Base-by-base conservation (phyloP, 1,284 basidiomycete species). In the Ceratorhiza oryzae-sativae region DNA sequence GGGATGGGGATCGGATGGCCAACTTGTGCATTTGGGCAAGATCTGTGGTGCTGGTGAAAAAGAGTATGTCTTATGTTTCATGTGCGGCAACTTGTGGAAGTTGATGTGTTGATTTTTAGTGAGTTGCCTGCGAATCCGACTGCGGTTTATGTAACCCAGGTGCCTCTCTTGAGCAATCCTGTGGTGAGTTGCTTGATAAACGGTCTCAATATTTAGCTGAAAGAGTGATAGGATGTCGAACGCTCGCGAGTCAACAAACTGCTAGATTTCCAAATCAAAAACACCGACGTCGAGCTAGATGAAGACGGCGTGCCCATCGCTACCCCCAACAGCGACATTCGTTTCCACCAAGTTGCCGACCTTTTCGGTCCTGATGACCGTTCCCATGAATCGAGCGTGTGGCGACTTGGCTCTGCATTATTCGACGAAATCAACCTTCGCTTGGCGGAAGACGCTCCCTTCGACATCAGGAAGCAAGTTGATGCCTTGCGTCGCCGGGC, bases 331-430 rank as follows among this genome's bases (percentile, higher is more conserved):
- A 77, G 82, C 2, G 78, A 83, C 5, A 86, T 97, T 27, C 86
- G 89, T 49, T 99, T 98, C 80, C 84, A 86, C 9, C 90, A 94
- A 34, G 95, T 97, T 77, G 84, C 87, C 1, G 80, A 86, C 1
- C 83, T 92, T 18, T 97, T 95, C 79, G 86, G 91, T 10, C 78
- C 87, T 25, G 87, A 87, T 48, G 92, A 97, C 77, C 84, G 85
- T 18, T 89, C 91, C 0, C 88, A 88, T 75, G 91, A 93, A 77
- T 91, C 94, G 0, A 87, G 86, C 13, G 79, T 98, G 30, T 98
- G 96, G 84, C 88, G 91, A 27, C 87, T 99, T 0, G 95, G 94
- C 5, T 86, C 87, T n/a, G 94, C 94, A 0, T 84, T 99, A 0
- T 99, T 98, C 78, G 97, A 99, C 80, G 85, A 86, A 75, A 81